Evolutionary conservation across 2,329 filamentous ascomycete genomes (phyloP), one percentile per base, ranked within the genome.

Genomic region (Macrophomina phaseolina): DNA sequence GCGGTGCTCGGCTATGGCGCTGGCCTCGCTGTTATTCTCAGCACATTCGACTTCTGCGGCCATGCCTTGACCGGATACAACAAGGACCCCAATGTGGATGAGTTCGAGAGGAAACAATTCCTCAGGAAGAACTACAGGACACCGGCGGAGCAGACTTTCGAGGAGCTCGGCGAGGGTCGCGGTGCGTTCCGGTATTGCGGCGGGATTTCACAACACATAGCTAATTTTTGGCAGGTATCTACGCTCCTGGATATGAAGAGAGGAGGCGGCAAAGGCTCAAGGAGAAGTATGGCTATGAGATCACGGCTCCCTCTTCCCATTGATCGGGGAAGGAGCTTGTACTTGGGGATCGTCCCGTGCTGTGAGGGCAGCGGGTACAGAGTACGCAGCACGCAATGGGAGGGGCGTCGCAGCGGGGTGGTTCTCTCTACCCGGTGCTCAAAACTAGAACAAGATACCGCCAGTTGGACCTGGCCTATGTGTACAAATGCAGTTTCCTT

Each of bases 211-310:
- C 30, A 42, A 45, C 9, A 49, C 9, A 32, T 36, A 38, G 53
- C 62, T 69, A 45, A 69, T 70, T 32, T 9, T 51, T 36, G 64
- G 7, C 72, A 97, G 93, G 91, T 65, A 92, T 97, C 73, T 86
- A 90, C 72, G 91, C 87, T 48, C 89, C 91, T 16, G 92, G 92
- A 62, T 97, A 95, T 77, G 90, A 92, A 73, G 92, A 97, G 84
- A 86, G 94, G 79, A 89, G 94, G 79, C 87, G 88, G 71, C 85
- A 93, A 82, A 87, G 92, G 73, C 86, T 97, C 79, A 90, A 92
- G 86, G 90, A 93, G 81, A 92, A 89, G 79, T 97, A 97, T 75
- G 93, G 93, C 67, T 87, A 96, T 75, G 93, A 97, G 71, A 89
- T 97, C 42, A 73, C 64, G 70, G 74, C 69, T 18, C 67, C 67